phyloP scores from a whole-genome alignment of 768 basidiomycete species.

The Dictyophora rubrovolvata region DNA sequence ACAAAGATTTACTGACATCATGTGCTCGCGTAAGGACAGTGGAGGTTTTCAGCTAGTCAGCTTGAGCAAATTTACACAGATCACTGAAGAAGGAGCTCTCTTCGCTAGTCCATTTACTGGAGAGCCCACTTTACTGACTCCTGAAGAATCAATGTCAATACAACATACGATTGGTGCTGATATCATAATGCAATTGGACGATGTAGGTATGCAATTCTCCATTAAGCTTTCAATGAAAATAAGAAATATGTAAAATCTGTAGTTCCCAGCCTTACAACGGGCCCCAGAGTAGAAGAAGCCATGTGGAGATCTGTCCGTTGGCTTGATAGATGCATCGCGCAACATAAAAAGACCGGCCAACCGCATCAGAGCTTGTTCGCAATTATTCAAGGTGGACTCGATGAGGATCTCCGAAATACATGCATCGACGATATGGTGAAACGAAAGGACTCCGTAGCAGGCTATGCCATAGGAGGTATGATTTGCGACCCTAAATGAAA shows the following conservation, averaged over 20 bases:
- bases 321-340: conserved; percentile 79
- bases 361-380: conserved; percentile 80
- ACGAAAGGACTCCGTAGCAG: conserved; percentile 66
- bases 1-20: background rate
- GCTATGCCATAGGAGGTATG: conserved; percentile 77
- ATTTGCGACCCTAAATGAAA: background rate
- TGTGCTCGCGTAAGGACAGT: conserved; percentile 47
- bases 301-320: conserved; percentile 84
- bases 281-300: conserved; percentile 75
- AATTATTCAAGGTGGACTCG: conserved; percentile 83
- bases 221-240: background rate
- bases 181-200: conserved; percentile 92
- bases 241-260: conserved; percentile 13
- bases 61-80: conserved; percentile 70
- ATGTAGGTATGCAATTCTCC: conserved; percentile 53
- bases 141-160: conserved; percentile 84
- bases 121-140: conserved; percentile 81
- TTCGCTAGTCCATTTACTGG: conserved; percentile 82
- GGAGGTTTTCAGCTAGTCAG: conserved; percentile 88
- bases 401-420: conserved; percentile 55
- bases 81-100: conserved; percentile 82
- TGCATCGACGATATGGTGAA: conserved; percentile 78
- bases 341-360: conserved; percentile 61
- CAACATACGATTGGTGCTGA: conserved; percentile 88
- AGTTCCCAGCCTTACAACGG: conserved; percentile 75